Evolutionary conservation across 768 basidiomycete genomes (phyloP), one percentile per base, ranked within the genome.

Genomic region (Hypholoma sublateritium): DNA sequence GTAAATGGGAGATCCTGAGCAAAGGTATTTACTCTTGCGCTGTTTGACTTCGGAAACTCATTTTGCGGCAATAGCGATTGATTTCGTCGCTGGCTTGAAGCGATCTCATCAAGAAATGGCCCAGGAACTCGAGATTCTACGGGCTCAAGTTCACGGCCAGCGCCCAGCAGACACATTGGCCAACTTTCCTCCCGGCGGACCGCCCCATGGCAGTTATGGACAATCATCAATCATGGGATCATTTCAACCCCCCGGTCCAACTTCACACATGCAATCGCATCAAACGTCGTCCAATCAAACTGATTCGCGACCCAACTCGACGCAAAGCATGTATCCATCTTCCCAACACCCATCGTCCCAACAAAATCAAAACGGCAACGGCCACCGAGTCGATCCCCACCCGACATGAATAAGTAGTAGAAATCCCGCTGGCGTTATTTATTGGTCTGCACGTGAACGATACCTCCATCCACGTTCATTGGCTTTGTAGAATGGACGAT

Each of bases 1-100:
- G 92, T 75, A 99, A 99, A 75, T 98, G 96, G 97, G 97, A 99
- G 77, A 98, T 98, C 59, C 74, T 99, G 34, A 95, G 88, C 73
- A 96, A 97, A 86, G 92, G 95, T 92, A 57, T 19, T 52, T 55
- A 45, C 37, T 44, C 58, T 41, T 34, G 54, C 60, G 41, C 57
- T 52, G 59, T 35, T 43, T 52, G 47, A 58, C 24, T 35, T 45
- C 21, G 35, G 24, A 42, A 37, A 50, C 44, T 57, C 44, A 41
- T 39, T 56, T 53, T 28, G 45, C 45, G 57, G 37, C 36, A 28
- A 55, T 46, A 90, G 94, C 95, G 25, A 94, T 96, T 66, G 94
- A 96, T 71, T 94, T 91, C 73, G 90, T 97, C 47, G 71, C 76
- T 34, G 83, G 84, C 54, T 75, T 96, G 62, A 95, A 95, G 71